A percentile compares a stretch with the other conserved stretches of the same genome.
These are phyloP conservation scores for Graphium sp. DNA, from an alignment of 2,329 filamentous ascomycete genomes.

Conservation along the genomic window DNA sequence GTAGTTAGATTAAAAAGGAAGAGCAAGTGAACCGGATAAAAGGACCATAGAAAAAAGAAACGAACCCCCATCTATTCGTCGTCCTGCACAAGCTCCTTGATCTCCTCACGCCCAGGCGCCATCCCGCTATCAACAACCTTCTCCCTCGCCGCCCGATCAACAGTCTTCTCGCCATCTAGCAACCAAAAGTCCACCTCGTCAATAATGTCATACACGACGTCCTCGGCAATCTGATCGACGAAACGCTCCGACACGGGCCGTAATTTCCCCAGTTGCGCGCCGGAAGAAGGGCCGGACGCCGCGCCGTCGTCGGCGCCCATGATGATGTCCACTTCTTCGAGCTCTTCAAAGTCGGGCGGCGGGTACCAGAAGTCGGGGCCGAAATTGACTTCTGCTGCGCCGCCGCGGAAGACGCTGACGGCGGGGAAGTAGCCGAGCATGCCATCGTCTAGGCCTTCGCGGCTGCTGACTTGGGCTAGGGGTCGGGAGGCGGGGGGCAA, in stretches of 20 bases:
- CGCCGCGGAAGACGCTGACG: slow-evolving; percentile 80
- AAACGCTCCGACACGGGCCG: slow-evolving; percentile 63
- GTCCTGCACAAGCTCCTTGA: slow-evolving; percentile 49
- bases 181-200: slow-evolving; percentile 89
- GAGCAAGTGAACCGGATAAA: too few relatives aligned
- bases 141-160: slow-evolving; percentile 23
- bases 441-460: slow-evolving; percentile 83
- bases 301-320: slow-evolving; percentile 21
- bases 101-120: slow-evolving; percentile 34
- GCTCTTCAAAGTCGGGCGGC: slow-evolving; percentile 40
- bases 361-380: slow-evolving; percentile 87
- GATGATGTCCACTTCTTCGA: slow-evolving; percentile 20
- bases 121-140: slow-evolving; percentile 24
- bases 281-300: slow-evolving; percentile 14
- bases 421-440: slow-evolving; percentile 93
- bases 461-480: slow-evolving; percentile 52
- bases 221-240: slow-evolving; percentile 86
- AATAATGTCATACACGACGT: slow-evolving; percentile 80
- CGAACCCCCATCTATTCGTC: slow-evolving; percentile 20
- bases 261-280: neutral
- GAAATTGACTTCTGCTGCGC: slow-evolving; percentile 85
- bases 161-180: slow-evolving; percentile 42
- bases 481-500: slow-evolving; percentile 75
- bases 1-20: too few relatives aligned
- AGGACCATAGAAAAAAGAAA: neutral